These are phyloP conservation scores for Durotheca rogersii DNA, from an alignment of 495 filamentous ascomycete species.

Conservation along the genomic window DNA sequence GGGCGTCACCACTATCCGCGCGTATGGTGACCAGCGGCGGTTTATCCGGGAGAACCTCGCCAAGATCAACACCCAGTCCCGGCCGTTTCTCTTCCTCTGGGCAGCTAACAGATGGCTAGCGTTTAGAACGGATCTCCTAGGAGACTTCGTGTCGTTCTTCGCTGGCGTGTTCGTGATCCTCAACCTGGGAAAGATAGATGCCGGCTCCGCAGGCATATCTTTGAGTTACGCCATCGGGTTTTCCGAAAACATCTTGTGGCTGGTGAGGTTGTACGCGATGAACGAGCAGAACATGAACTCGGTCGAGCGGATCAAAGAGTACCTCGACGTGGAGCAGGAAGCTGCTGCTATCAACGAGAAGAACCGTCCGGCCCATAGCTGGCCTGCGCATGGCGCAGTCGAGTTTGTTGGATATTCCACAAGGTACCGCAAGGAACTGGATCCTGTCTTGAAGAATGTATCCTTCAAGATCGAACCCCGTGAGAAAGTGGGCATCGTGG, in stretches of 20 bases:
- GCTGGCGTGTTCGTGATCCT: conserved; percentile 88
- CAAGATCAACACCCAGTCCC: conserved; percentile 84
- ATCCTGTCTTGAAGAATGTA: conserved; percentile 78
- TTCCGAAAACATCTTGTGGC: conserved; percentile 95
- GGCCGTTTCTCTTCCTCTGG: conserved; percentile 97
- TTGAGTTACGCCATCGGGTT: conserved; percentile 98
- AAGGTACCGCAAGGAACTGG: conserved; percentile 83
- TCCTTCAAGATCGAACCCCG: conserved; percentile 81
- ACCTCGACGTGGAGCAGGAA: conserved; percentile 95
- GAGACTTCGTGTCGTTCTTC: conserved; percentile 91
- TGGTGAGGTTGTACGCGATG: conserved; percentile 89
- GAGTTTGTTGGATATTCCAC: conserved; percentile 87
- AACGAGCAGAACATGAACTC: conserved; percentile 99
- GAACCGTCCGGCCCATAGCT: conserved; percentile 70
- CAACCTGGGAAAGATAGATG: conserved; percentile 81
- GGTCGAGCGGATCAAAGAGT: conserved; percentile 97
- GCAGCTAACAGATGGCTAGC: conserved; percentile 97
- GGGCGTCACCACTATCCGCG: conserved; percentile 96
- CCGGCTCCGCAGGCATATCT: conserved; percentile 92
- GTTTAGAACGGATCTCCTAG: conserved; percentile 85
- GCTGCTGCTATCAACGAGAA: conserved; percentile 75
- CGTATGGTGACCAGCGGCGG: conserved; percentile 90
- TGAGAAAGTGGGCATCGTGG: conserved; percentile 96
- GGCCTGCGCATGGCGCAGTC: conserved; percentile 84
- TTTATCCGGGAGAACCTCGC: conserved; percentile 92